Conservation (phyloP, 2,329 filamentous ascomycete species). For the Byssothecium circinans region DNA sequence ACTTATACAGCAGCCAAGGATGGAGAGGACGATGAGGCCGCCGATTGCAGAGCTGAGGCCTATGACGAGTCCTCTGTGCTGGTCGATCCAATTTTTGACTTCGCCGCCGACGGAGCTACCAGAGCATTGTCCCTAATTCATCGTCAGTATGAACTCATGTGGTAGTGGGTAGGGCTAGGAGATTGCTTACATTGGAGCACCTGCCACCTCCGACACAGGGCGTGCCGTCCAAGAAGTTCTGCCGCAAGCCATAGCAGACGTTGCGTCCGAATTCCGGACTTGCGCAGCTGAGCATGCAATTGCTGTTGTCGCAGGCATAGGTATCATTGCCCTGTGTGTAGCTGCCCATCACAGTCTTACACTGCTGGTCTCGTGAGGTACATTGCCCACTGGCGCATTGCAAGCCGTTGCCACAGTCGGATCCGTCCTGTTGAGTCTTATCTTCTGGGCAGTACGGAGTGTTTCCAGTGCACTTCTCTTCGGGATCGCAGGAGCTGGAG, state of each 20-base stretch:
- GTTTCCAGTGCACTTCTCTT: slow-evolving; percentile 78
- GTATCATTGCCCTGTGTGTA: slow-evolving; percentile 75
- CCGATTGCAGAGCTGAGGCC: slow-evolving; percentile 74
- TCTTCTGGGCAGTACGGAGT: slow-evolving; percentile 75
- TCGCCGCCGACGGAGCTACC: slow-evolving; percentile 70
- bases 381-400: slow-evolving; percentile 91
- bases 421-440: slow-evolving; percentile 67
- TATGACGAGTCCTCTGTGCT: slow-evolving; percentile 81
- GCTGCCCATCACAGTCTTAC: slow-evolving; percentile 78
- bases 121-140: slow-evolving; percentile 66
- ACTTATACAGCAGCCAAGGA: slow-evolving; percentile 68
- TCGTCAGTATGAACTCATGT: not conserved
- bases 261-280: slow-evolving; percentile 67
- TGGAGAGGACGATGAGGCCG: slow-evolving; percentile 64
- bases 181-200: slow-evolving; percentile 67
- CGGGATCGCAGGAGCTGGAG: slow-evolving; percentile 79
- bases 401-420: slow-evolving; percentile 70
- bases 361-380: slow-evolving; percentile 88
- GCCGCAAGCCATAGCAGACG: slow-evolving; percentile 74
- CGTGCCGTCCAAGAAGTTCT: slow-evolving; percentile 94
- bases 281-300: slow-evolving; percentile 76
- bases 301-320: slow-evolving; percentile 71
- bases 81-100: slow-evolving; percentile 72
- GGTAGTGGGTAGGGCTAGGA: not conserved
- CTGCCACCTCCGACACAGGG: slow-evolving; percentile 76